Evolutionary conservation across 257 asterid species (phyloP).

Genomic region (Handroanthus guayacan): DNA sequence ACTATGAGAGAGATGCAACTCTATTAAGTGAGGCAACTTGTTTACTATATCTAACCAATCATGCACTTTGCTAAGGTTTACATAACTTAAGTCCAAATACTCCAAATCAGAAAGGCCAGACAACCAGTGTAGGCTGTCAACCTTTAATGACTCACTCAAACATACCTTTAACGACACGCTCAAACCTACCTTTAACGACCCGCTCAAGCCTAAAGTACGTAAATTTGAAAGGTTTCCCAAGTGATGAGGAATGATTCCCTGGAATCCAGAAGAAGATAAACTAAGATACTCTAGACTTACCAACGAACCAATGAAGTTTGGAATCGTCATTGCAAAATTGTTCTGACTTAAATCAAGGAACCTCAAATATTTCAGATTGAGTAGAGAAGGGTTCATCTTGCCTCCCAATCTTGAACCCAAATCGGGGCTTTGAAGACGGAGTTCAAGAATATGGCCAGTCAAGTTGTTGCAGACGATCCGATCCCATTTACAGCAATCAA

Average conservation of each 20-base stretch:
- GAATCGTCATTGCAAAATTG: slow-evolving; percentile 12
- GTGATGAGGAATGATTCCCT: slow-evolving; percentile 21
- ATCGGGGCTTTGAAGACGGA: slow-evolving; percentile 20
- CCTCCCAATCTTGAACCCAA: slow-evolving; percentile 15
- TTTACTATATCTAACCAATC: slow-evolving; percentile 22
- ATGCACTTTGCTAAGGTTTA: slow-evolving; percentile 26
- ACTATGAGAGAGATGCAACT: slow-evolving; percentile 17
- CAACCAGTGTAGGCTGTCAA: slow-evolving; percentile 33
- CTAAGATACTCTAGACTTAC: slow-evolving; percentile 34
- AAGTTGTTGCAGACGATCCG: slow-evolving; percentile 28
- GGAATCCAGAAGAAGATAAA: slow-evolving; percentile 21
- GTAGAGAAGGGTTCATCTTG: slow-evolving; percentile 29
- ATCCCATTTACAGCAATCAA: slow-evolving; percentile 44
- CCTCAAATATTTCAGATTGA: slow-evolving; percentile 27
- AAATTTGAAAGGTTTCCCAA: slow-evolving; percentile 40
- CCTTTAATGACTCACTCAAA: background rate
- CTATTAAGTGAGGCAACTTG: slow-evolving; percentile 23
- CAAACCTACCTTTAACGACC: no score
- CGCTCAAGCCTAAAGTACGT: background rate
- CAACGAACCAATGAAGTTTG: slow-evolving; percentile 37
- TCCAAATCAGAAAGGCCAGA: slow-evolving; percentile 30
- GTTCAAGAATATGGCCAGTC: slow-evolving; percentile 33
- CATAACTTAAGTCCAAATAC: slow-evolving; percentile 13
- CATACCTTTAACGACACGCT: no score
- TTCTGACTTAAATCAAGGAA: slow-evolving; percentile 37